Evolutionary conservation across 2,329 filamentous ascomycete genomes (phyloP).

Genomic region (Neofusicoccum umdonicola): DNA sequence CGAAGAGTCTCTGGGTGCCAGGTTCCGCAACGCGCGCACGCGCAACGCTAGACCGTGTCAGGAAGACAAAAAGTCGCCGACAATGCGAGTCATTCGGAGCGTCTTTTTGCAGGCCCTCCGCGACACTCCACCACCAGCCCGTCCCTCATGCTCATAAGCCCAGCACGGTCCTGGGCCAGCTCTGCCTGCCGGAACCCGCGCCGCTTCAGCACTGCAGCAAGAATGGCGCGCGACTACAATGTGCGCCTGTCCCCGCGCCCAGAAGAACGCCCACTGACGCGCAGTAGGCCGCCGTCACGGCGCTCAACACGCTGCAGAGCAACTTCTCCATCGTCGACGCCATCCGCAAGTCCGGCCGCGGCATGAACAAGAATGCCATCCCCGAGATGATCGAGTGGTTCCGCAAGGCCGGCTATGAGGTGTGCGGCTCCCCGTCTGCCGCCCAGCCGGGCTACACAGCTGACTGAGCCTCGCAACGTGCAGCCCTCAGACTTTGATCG

Average conservation of each 20-base stretch:
- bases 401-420: slow-evolving; percentile 70
- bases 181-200: not conserved
- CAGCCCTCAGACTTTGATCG: slow-evolving; percentile 61
- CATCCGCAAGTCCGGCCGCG: slow-evolving; percentile 70
- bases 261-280: not conserved
- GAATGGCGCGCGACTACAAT: slow-evolving; percentile 22
- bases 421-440: slow-evolving; percentile 42
- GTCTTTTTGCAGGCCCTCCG: slow-evolving; percentile 2
- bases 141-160: slow-evolving; percentile 17
- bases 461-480: not conserved
- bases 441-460: not conserved
- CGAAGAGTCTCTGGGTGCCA: no score
- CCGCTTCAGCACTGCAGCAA: slow-evolving; percentile 1
- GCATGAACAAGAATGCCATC: slow-evolving; percentile 71
- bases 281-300: slow-evolving; percentile 64
- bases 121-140: not conserved
- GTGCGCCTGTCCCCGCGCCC: not conserved
- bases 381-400: slow-evolving; percentile 82
- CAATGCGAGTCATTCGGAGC: not conserved
- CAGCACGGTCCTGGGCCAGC: slow-evolving; percentile 5
- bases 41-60: not conserved
- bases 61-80: slow-evolving; percentile 3
- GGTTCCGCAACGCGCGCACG: no score
- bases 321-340: slow-evolving; percentile 77
- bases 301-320: slow-evolving; percentile 74